phyloP scores from a whole-genome alignment of 371 early-diverging fungal species.

The Mortierella sp. region DNA sequence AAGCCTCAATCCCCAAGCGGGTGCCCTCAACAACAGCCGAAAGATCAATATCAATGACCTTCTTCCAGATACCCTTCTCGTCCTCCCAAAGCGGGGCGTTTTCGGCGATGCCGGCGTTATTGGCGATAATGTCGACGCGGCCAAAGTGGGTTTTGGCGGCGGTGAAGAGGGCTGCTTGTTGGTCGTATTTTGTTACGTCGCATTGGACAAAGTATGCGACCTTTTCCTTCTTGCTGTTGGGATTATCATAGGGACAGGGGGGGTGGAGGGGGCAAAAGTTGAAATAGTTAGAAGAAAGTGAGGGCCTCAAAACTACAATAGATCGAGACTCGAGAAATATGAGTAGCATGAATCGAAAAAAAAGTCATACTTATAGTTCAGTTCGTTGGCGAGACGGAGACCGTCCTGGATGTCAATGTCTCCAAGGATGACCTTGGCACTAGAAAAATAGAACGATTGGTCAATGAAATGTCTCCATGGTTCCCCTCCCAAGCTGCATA shows the following conservation, averaged over 20 bases:
- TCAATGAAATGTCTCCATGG: neutral
- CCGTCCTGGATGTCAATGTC: conserved; percentile 42
- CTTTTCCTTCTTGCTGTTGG: conserved; percentile 18
- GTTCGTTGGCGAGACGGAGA: conserved; percentile 27
- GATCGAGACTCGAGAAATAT: too few species aligned
- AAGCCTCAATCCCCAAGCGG: conserved; percentile 76
- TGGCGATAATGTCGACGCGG: conserved; percentile 69
- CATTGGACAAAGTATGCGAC: conserved; percentile 60
- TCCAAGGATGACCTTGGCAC: conserved; percentile 47
- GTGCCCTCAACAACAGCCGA: conserved; percentile 76
- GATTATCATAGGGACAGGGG: neutral
- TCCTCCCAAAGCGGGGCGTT: conserved; percentile 56
- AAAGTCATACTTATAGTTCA: conserved; percentile 36
- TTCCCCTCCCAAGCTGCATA: neutral
- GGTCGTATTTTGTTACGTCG: conserved; percentile 68
- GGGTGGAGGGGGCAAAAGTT: neutral
- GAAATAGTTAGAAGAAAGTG: neutral
- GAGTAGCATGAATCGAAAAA: neutral
- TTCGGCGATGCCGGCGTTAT: conserved; percentile 75
- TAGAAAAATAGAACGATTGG: neutral
- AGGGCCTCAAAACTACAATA: too few species aligned
- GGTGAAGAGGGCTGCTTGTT: conserved; percentile 61
- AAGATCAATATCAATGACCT: conserved; percentile 76
- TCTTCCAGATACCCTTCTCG: conserved; percentile 61
- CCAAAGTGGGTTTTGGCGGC: conserved; percentile 59